Evolutionary conservation across 257 asterid genomes (phyloP), one percentile per base, ranked within the genome.

Genomic region (Solanum virginianum): DNA sequence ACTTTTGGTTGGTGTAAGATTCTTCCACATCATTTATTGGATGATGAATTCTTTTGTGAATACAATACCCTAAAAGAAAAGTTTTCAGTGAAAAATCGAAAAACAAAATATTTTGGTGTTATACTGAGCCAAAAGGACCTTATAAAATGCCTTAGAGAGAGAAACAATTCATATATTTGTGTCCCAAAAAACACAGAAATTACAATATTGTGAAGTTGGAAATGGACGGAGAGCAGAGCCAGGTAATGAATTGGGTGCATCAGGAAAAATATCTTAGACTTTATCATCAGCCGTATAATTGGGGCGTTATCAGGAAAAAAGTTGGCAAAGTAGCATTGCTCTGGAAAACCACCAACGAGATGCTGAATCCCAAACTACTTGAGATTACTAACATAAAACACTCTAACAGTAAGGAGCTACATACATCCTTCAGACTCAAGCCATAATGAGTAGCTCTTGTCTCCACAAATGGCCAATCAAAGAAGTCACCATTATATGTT

Each of bases 391-490:
- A 77, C 63, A 77, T 32, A 51, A 69, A 77, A 51, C 45, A 51
- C 62, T 49, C 43, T 79, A 53, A 24, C 29, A 82, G 59, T 68
- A 68, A 83, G n/a, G 69, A 83, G 81, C 7, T 41, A 87, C 98
- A 45, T 92, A 97, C 99, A 65, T 94, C 91, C 84, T 88, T 92
- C 97, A 95, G 84, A 86, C 87, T 91, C 89, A 93, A 88, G 88
- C 98, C 98, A 88, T 94, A 98, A 89, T 94, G 94, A 26, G 93
- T 87, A 85, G 99, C 97, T 91, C 99, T 92, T 83, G 70, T 89
- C 89, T 97, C 99, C 87, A 97, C 72, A 90, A 97, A 97, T 81
- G 99, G 99, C 99, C 99, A 97, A 87, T 97, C 99, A 86, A 97
- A 97, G 87, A 95, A 95, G 92, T 97, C 99, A 9, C 99, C 99